Evolutionary conservation across 148 eudicot genomes (phyloP).

Genomic region (Fagopyrum tataricum): DNA sequence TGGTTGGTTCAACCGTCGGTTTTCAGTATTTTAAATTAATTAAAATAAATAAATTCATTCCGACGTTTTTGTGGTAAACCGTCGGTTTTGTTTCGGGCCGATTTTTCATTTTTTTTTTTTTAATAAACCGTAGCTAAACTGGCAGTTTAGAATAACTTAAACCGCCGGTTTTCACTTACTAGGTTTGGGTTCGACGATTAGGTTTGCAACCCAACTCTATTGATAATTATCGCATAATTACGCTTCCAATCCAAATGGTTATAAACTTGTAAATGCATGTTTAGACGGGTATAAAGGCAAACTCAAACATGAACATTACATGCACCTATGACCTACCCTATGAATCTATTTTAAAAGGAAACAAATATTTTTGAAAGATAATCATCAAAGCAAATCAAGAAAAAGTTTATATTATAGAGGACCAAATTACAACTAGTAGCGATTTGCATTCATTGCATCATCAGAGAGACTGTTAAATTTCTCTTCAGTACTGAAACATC

Average conservation of each 20-base stretch:
- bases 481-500: constrained; percentile 10
- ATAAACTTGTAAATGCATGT: background rate
- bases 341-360: background rate
- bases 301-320: background rate
- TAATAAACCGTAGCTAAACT: too few relatives aligned
- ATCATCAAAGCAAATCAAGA: background rate
- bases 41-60: too few relatives aligned
- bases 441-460: background rate
- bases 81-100: too few relatives aligned
- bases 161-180: too few relatives aligned
- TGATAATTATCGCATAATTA: too few relatives aligned
- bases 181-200: too few relatives aligned
- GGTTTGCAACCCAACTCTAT: too few relatives aligned
- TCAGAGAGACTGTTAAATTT: background rate
- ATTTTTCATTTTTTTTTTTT: too few relatives aligned
- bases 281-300: background rate
- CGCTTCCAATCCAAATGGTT: background rate
- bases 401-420: background rate
- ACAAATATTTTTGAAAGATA: background rate
- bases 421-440: background rate
- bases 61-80: too few relatives aligned
- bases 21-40: too few relatives aligned
- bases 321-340: background rate
- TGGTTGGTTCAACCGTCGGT: too few relatives aligned
- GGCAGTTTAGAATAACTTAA: too few relatives aligned